Conservation (phyloP, 2,329 filamentous ascomycete species). For the Arthrobotrys musiformis region DNA sequence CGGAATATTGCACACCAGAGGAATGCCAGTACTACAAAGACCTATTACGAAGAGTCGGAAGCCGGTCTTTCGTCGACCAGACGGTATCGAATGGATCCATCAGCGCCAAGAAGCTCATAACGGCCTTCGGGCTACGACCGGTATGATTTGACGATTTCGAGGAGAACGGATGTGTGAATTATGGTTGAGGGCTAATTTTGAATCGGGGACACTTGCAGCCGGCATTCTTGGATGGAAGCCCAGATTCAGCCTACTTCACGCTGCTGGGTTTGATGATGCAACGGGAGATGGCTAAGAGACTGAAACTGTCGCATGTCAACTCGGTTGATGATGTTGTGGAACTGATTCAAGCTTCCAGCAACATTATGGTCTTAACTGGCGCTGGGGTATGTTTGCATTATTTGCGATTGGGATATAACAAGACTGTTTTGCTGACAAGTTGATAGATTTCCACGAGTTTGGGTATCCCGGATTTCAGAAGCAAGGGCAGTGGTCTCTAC, state of each 20-base stretch:
- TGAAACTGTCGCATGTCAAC: constrained; percentile 83
- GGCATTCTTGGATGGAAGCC: constrained; percentile 75
- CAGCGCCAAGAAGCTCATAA: constrained; percentile 83
- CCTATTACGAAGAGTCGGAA: constrained; percentile 79
- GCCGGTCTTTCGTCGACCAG: constrained; percentile 77
- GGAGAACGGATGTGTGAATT: neutral
- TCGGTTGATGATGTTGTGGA: constrained; percentile 85
- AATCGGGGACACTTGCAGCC: constrained; percentile 63
- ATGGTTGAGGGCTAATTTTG: constrained; percentile 23
- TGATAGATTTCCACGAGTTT: constrained; percentile 86
- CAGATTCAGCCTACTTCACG: constrained; percentile 79
- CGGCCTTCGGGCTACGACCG: constrained; percentile 82
- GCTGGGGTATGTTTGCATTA: constrained; percentile 71
- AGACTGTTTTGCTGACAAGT: constrained; percentile 4
- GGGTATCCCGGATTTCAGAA: constrained; percentile 96
- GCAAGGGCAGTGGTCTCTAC: constrained; percentile 91
- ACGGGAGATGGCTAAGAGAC: constrained; percentile 82
- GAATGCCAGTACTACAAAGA: constrained; percentile 76
- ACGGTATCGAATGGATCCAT: constrained; percentile 76
- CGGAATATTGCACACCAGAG: constrained; percentile 72
- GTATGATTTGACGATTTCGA: constrained; percentile 45
- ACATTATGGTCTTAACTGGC: constrained; percentile 93
- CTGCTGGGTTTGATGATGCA: constrained; percentile 81
- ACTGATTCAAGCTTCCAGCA: constrained; percentile 77
- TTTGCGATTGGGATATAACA: constrained; percentile 19